Evolutionary conservation across 148 eudicot species (phyloP), one percentile per base, ranked within the genome.

Genomic region (Talinum fruticosum): DNA sequence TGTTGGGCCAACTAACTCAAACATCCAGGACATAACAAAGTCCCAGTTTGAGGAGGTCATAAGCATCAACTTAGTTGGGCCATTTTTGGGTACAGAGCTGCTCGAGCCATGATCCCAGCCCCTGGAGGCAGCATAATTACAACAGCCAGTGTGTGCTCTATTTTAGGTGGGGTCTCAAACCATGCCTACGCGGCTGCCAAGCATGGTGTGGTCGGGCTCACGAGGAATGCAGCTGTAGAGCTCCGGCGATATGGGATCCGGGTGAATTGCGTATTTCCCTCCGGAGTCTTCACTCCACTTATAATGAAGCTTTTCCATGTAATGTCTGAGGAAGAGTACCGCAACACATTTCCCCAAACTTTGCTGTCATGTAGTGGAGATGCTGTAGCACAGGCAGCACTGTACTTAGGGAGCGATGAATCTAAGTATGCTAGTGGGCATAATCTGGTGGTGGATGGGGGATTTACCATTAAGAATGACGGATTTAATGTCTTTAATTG

Each of bases 31-130:
- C n/a, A n/a, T n/a, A n/a, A n/a, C n/a, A n/a, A 84, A 71, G 35
- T 35, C 75, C 0, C 83, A 89, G 19, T 89, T 89, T 54, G 87
- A 90, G 16, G 49, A 86, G 1, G 80, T 85, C 12, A 21, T 88
- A 0, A 53, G 37, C 23, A 65, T 83, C 2, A 88, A 88, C 33
- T 79, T 87, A 3, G 72, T 84, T 1, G 90, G 89, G 0, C 84
- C 84, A 7, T 88, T 88, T 44, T 82, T 90, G 44, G 91, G 94
- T 16, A 86, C 81, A 73, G 88, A 90, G 54, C 92, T 0, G 90
- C 94, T 2, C 73, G 88, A 0, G 91, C 86, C 12, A 88, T 88
- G 94, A 82, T 87, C 33, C 90, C 88, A 1, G 84, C 86, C 8
- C 44, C 74, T 38, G 47, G 64, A 4, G 92, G 92, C 4, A 68